Evolutionary conservation across 1,284 basidiomycete species (phyloP), one percentile per base, ranked within the genome.

Genomic region (Pseudozyma flocculosa): DNA sequence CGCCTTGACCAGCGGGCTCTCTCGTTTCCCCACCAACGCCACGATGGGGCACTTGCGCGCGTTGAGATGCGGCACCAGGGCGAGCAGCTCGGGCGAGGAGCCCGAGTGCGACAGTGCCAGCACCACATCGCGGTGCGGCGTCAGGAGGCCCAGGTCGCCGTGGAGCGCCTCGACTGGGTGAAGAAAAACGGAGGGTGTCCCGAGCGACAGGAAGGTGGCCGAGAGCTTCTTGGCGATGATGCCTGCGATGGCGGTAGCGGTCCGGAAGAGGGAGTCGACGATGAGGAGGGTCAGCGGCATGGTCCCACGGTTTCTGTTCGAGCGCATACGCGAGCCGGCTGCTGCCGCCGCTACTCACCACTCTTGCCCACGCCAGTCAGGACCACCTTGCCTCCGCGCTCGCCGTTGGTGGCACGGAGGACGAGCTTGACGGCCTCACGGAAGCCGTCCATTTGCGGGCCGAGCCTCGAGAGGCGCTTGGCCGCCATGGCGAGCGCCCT

Each of bases 301-400:
- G n/a, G n/a, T n/a, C n/a, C n/a, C n/a, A n/a, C n/a, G n/a, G n/a
- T n/a, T n/a, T n/a, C n/a, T n/a, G n/a, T n/a, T n/a, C n/a, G n/a
- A n/a, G n/a, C n/a, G n/a, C n/a, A n/a, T n/a, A n/a, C n/a, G n/a
- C n/a, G n/a, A n/a, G n/a, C n/a, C n/a, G n/a, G n/a, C n/a, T n/a
- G n/a, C n/a, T n/a, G n/a, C n/a, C n/a, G n/a, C n/a, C n/a, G n/a
- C 32, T 14, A 34, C 32, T 11, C 15, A 34, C 32, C 79, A 39
- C 73, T 76, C 61, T 80, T 80, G 23, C 80, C 80, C 2, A 80
- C 73, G 19, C 80, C 80, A 0, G 75, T 77, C 17, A 79, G 63
- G 19, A 80, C 65, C 15, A 80, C 58, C 56, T 79, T 80, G 38
- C 79, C 79, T 54, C 71, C 48, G 42, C 69, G 18, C 26, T 62